These are phyloP conservation scores for Castanea mollissima DNA, from an alignment of 306 rosid species.

Conservation along the genomic window DNA sequence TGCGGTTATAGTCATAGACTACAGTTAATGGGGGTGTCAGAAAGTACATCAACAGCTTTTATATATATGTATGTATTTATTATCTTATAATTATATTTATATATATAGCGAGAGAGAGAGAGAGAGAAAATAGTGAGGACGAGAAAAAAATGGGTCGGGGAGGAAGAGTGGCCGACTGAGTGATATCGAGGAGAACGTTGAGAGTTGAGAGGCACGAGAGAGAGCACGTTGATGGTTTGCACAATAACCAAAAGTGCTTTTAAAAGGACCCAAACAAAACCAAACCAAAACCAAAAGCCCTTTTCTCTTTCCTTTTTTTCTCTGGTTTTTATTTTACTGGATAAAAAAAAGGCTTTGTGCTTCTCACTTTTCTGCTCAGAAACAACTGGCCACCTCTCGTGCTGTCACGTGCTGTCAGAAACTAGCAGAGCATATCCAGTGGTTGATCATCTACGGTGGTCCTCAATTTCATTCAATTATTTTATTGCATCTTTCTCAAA, in stretches of 20 bases:
- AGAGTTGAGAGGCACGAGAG: slow-evolving; percentile 24
- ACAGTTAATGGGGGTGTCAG: slow-evolving; percentile 51
- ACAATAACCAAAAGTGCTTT: slow-evolving; percentile 20
- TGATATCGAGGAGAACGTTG: slow-evolving; percentile 23
- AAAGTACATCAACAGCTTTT: slow-evolving; percentile 1
- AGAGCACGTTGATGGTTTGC: slow-evolving; percentile 33
- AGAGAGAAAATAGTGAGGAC: background rate
- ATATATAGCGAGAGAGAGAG: too few species aligned
- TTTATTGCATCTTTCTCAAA: too few species aligned
- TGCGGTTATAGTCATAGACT: slow-evolving; percentile 28
- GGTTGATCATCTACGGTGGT: slow-evolving; percentile 36
- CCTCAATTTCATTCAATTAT: slow-evolving; percentile 3
- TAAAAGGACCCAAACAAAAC: too few species aligned
- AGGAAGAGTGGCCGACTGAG: background rate
- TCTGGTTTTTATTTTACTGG: background rate
- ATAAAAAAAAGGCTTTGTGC: background rate
- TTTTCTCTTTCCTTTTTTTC: slow-evolving; percentile 18
- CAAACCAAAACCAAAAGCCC: slow-evolving; percentile 27
- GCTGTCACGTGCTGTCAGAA: slow-evolving; percentile 68
- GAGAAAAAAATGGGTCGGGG: too few species aligned
- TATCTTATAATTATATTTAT: background rate
- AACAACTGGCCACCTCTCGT: slow-evolving; percentile 32
- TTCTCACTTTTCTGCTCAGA: slow-evolving; percentile 3
- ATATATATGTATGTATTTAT: slow-evolving; percentile 16
- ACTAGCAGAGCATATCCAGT: slow-evolving; percentile 30